phyloP scores from a whole-genome alignment of 2,329 filamentous ascomycete genomes.

The Penicillium sp. region DNA sequence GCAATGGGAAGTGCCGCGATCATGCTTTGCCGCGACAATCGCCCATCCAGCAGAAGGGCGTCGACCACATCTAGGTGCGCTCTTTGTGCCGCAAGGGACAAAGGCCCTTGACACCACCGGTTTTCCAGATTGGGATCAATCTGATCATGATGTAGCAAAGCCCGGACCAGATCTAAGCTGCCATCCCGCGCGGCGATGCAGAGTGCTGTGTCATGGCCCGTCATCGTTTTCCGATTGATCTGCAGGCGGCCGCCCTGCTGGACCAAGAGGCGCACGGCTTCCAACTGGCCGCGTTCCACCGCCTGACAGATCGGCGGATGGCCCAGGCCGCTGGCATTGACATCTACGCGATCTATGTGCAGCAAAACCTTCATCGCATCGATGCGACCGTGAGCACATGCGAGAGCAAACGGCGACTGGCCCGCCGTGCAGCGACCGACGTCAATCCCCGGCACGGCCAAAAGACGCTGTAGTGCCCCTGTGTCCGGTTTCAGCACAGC shows the following conservation, averaged over 20 bases:
- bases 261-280: background rate
- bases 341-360: background rate
- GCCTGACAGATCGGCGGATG: background rate
- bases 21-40: background rate
- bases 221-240: background rate
- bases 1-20: background rate
- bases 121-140: background rate
- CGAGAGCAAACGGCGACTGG: background rate
- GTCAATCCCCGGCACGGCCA: background rate
- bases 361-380: background rate
- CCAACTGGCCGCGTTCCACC: background rate
- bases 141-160: background rate
- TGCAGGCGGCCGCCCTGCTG: background rate
- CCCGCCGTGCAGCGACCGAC: background rate
- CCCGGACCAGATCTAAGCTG: background rate
- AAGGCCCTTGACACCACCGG: background rate
- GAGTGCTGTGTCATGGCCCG: background rate
- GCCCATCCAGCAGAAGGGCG: background rate
- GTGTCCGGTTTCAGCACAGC: constrained; percentile 1
- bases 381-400: background rate
- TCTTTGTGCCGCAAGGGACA: background rate
- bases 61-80: background rate
- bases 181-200: constrained; percentile 1
- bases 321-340: constrained; percentile 1
- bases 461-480: background rate